Evolutionary conservation across 495 filamentous ascomycete species (phyloP).

Genomic region (Talaromyces stipitatus): DNA sequence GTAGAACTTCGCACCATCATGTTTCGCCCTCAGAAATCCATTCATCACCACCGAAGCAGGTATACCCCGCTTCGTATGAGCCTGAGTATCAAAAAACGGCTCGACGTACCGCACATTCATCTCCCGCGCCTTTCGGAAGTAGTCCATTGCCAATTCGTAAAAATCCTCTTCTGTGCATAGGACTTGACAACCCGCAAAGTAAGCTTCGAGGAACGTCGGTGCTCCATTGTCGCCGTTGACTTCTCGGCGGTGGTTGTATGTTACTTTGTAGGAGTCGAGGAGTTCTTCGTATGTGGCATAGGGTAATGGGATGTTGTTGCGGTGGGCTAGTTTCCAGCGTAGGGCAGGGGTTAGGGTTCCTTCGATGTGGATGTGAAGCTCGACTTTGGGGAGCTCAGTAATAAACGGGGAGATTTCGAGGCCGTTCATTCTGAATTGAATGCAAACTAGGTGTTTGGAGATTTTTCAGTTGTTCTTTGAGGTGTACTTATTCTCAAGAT

Average conservation of each 20-base stretch:
- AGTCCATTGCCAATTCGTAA: slow-evolving; percentile 34
- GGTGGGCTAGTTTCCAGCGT: slow-evolving; percentile 27
- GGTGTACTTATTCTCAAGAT: background rate
- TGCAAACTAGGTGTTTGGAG: too few relatives aligned
- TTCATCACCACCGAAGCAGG: slow-evolving; percentile 22
- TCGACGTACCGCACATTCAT: slow-evolving; percentile 38
- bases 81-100: slow-evolving; percentile 37
- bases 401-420: slow-evolving; percentile 24
- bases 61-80: slow-evolving; percentile 30
- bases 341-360: slow-evolving; percentile 32
- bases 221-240: slow-evolving; percentile 24
- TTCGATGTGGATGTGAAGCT: slow-evolving; percentile 40
- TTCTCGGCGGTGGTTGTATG: slow-evolving; percentile 24
- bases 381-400: slow-evolving; percentile 29
- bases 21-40: slow-evolving; percentile 28
- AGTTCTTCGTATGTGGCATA: slow-evolving; percentile 24
- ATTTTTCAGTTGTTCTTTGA: too few relatives aligned
- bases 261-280: slow-evolving; percentile 23
- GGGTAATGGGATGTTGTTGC: slow-evolving; percentile 27
- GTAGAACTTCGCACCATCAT: slow-evolving; percentile 16
- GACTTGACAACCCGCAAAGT: slow-evolving; percentile 32
- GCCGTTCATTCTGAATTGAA: slow-evolving; percentile 25
- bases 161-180: slow-evolving; percentile 31
- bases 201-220: slow-evolving; percentile 33
- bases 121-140: slow-evolving; percentile 19